Evolutionary conservation across 805 yeast species (phyloP).

Genomic region (Wickerhamomyces xylosicus): DNA sequence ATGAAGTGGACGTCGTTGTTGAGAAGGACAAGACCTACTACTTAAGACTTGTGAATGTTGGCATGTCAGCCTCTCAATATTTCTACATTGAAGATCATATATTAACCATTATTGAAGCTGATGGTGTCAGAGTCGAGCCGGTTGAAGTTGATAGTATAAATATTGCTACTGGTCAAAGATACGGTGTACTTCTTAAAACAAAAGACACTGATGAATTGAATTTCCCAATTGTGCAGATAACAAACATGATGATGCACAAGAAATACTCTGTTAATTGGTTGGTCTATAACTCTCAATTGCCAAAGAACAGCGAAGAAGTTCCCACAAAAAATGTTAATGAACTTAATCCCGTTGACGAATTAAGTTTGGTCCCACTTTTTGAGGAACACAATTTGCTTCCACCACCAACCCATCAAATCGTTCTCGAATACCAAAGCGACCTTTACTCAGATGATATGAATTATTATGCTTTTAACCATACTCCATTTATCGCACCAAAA

Average conservation of each 20-base stretch:
- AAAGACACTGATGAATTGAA: constrained; percentile 27
- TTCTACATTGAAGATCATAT: constrained; percentile 43
- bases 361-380: constrained; percentile 21
- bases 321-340: constrained; percentile 11
- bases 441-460: constrained; percentile 49
- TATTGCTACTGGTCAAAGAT: constrained; percentile 70
- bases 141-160: constrained; percentile 35
- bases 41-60: constrained; percentile 41
- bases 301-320: constrained; percentile 34
- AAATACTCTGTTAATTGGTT: constrained; percentile 44
- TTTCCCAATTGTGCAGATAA: constrained; percentile 39
- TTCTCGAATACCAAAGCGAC: constrained; percentile 44
- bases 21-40: constrained; percentile 34
- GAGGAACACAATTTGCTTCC: constrained; percentile 30
- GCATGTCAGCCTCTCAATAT: constrained; percentile 48
- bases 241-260: constrained; percentile 63
- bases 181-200: constrained; percentile 50
- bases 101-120: constrained; percentile 46
- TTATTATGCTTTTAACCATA: constrained; percentile 61
- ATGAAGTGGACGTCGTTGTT: constrained; percentile 32
- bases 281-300: constrained; percentile 31
- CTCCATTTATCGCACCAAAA: constrained; percentile 54
- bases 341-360: constrained; percentile 21
- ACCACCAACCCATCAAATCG: constrained; percentile 48
- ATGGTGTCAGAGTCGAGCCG: constrained; percentile 46